Evolutionary conservation across 345 rosid genomes (phyloP), one percentile per base, ranked within the genome.

Genomic region (Ceriops decandra): DNA sequence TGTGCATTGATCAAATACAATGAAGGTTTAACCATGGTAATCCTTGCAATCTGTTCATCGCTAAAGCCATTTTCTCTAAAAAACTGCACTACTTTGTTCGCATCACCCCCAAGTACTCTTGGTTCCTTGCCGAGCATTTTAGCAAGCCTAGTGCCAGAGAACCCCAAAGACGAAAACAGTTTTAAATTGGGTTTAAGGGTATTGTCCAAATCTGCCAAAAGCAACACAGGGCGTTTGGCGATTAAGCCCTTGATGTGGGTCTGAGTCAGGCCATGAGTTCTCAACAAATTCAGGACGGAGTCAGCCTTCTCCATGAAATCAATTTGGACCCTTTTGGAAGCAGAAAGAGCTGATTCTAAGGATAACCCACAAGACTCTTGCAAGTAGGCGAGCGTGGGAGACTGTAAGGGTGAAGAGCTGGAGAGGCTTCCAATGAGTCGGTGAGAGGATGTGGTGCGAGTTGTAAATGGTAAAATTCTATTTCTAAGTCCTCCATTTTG

Each of bases 51-150:
- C 51, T 63, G 67, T 8, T 42, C 22, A 21, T 67, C 59, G 19
- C 60, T 57, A 35, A 68, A 68, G 33, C 63, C 71, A 38, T 58
- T 57, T 33, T 68, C 56, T 28, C 71, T 57, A 56, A 68, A 68
- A 54, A 68, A 68, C 13, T 57, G 42, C 28, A 27, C 71, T 9
- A 32, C 53, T 31, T 54, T 11, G 16, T 58, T 36, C 7, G 26
- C 63, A 52, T 64, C 56, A 17, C 11, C 33, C n/a, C 38, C 54
- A 5, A 68, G 64, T n/a, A 68, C 7, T 19, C 63, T 57, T 2
- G 63, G 63, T n/a, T 38, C 16, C 71, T 57, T 57, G 63, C 32
- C n/a, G 1, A 58, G 16, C 38, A 57, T 38, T 59, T 26, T 22
- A 19, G 26, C 47, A 11, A 58, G 56, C 2, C 19, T 58, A 15